Base-by-base conservation (phyloP, 1,284 basidiomycete species). In the Sporisorium exsertum region DNA sequence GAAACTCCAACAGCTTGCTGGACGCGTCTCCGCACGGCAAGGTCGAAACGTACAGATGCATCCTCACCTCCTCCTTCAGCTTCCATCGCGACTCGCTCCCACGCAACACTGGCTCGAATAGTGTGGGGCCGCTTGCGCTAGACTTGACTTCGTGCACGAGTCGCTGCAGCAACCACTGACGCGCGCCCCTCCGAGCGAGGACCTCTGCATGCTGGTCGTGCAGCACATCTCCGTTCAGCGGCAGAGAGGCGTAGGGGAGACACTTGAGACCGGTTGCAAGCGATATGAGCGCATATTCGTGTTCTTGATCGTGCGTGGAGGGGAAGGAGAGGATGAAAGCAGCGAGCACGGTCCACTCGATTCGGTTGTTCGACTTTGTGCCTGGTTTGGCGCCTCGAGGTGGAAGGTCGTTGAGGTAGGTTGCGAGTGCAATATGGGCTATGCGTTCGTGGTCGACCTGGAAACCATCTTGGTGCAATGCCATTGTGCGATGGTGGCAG, bases 151-250 rank as follows among this genome's bases (percentile, higher is more conserved):
- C 90, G 86, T 55, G 15, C 40, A 60, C 47, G 8, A 92, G 88
- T 83, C 95, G 91, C 56, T 91, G 89, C 27, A 94, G 84, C 50
- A 95, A 86, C 93, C 93, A 97, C n/a, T 90, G 89, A 40, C 92
- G 84, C 1, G 92, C 91, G 2, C 91, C 92, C 20, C 95, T 89
- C 29, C 93, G 88, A 0, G 94, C 93, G 16, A 97, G 88, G 18
- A 96, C 89, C 86, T 97, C 95, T 3, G 95, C 95, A 85, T 97
- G 95, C 53, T 89, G 91, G 81, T 97, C 95, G 81, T 96, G 94
- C 27, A 97, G 74, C 1, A 91, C 89, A 80, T 97, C 93, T 0
- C 95, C 95, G n/a, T 88, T 87, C 2, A 85, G 80, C 0, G 93
- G 91, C 0, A 94, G 87, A 53, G 88, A 88, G 6, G 86, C 79